Evolutionary conservation across 2,329 filamentous ascomycete species (phyloP).

Genomic region (Penicillium sp.): DNA sequence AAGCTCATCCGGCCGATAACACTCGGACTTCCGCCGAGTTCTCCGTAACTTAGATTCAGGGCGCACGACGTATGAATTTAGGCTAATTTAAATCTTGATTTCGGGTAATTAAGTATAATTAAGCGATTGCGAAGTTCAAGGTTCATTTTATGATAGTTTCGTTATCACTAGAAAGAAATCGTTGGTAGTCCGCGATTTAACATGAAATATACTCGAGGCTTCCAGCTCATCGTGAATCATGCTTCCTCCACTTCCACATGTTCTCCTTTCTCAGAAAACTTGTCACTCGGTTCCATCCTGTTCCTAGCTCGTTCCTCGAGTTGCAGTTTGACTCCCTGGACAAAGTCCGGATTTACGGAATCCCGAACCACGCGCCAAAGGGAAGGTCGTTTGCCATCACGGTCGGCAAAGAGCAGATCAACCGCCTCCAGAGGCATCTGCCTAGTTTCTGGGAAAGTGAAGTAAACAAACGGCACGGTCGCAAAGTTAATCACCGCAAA

Average conservation of each 20-base stretch:
- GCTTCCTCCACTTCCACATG: neutral
- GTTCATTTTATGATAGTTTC: too few relatives aligned
- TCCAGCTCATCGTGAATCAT: neutral
- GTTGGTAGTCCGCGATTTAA: neutral
- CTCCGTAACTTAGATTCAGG: neutral
- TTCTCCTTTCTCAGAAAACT: neutral
- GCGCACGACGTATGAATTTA: neutral
- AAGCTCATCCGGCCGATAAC: neutral
- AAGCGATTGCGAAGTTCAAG: neutral
- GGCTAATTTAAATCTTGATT: neutral
- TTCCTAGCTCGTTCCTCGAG: constrained; percentile 39
- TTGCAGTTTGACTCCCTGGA: constrained; percentile 4
- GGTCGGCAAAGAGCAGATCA: constrained; percentile 13
- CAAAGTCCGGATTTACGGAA: constrained; percentile 10
- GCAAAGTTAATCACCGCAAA: constrained; percentile 24
- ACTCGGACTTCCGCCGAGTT: neutral
- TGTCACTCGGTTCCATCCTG: neutral
- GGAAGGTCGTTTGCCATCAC: constrained; percentile 10
- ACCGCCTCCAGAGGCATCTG: constrained; percentile 12
- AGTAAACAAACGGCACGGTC: constrained; percentile 21
- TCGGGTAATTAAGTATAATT: neutral
- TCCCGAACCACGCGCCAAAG: constrained; percentile 13
- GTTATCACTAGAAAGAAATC: too few relatives aligned
- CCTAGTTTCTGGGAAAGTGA: constrained; percentile 23
- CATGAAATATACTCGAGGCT: neutral